phyloP scores from a whole-genome alignment of 2,329 filamentous ascomycete genomes.

The Microcyclospora pomicola region DNA sequence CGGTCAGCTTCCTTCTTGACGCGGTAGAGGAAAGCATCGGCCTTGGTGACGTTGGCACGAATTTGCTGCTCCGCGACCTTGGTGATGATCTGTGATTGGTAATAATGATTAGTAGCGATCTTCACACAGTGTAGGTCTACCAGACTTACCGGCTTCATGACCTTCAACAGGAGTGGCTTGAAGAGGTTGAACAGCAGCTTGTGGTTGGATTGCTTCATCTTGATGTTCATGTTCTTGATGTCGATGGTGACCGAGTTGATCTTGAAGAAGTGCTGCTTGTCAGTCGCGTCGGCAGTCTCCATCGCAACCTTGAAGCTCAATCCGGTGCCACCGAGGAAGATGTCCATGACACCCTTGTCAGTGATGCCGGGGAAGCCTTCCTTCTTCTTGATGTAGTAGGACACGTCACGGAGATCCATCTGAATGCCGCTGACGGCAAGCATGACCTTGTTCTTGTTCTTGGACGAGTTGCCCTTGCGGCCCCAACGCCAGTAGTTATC shows the following conservation, averaged over 20 bases:
- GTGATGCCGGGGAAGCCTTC: slow-evolving; percentile 78
- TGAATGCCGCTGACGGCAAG: slow-evolving; percentile 80
- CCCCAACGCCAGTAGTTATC: slow-evolving; percentile 95
- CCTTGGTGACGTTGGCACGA: slow-evolving; percentile 63
- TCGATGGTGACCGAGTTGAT: slow-evolving; percentile 53
- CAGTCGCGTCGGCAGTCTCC: slow-evolving; percentile 62
- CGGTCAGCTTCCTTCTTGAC: slow-evolving; percentile 74
- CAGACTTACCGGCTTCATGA: slow-evolving; percentile 54
- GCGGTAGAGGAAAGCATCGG: slow-evolving; percentile 58
- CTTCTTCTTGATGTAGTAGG: slow-evolving; percentile 92
- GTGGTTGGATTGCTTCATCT: slow-evolving; percentile 88
- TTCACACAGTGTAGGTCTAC: too few relatives aligned
- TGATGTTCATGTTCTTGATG: slow-evolving; percentile 42
- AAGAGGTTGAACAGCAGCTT: slow-evolving; percentile 77
- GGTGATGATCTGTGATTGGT: slow-evolving; percentile 40
- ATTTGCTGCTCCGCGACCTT: slow-evolving; percentile 84
- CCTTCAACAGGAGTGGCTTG: slow-evolving; percentile 75
- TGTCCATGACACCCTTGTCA: slow-evolving; percentile 77
- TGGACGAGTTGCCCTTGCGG: slow-evolving; percentile 71
- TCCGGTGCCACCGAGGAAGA: slow-evolving; percentile 74
- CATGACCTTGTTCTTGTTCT: slow-evolving; percentile 72
- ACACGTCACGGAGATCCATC: slow-evolving; percentile 77
- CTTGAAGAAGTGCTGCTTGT: slow-evolving; percentile 82
- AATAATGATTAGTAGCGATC: too few relatives aligned
- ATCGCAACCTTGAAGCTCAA: slow-evolving; percentile 87